These are phyloP conservation scores for Salix caprea DNA, from an alignment of 345 rosid genomes.

Conservation along the genomic window DNA sequence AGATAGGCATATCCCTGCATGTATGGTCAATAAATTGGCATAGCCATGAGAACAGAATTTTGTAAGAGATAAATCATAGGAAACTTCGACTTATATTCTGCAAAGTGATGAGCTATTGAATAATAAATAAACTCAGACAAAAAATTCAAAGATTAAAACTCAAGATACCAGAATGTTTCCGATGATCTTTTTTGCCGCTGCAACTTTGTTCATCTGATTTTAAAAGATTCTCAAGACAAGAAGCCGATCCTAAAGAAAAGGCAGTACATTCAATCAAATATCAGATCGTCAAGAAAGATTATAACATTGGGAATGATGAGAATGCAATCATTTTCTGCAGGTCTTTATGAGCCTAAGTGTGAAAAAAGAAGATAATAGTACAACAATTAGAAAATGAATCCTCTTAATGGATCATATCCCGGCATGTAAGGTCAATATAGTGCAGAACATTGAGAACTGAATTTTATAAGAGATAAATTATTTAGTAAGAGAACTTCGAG, in stretches of 20 bases:
- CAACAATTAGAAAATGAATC: neutral
- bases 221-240: slow-evolving; percentile 56
- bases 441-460: neutral
- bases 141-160: neutral
- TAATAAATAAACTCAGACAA: neutral
- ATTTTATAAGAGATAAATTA: neutral
- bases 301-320: neutral
- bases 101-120: neutral
- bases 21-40: too few species aligned
- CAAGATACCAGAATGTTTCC: slow-evolving; percentile 43
- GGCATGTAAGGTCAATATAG: too few species aligned
- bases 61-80: neutral
- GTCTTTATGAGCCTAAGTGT: neutral
- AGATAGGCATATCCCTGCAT: too few species aligned
- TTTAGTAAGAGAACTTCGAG: neutral
- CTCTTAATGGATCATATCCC: neutral
- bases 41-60: too few species aligned
- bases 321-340: neutral
- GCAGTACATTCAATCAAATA: neutral
- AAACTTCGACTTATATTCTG: neutral
- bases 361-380: neutral
- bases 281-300: neutral
- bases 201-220: slow-evolving; percentile 37
- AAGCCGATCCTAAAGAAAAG: slow-evolving; percentile 35
- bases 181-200: slow-evolving; percentile 25